Percentiles rank a stretch among this genome's conserved stretches.
These are phyloP conservation scores for Plantago rigida DNA, from an alignment of 305 asterid genomes.

Conservation along the genomic window DNA sequence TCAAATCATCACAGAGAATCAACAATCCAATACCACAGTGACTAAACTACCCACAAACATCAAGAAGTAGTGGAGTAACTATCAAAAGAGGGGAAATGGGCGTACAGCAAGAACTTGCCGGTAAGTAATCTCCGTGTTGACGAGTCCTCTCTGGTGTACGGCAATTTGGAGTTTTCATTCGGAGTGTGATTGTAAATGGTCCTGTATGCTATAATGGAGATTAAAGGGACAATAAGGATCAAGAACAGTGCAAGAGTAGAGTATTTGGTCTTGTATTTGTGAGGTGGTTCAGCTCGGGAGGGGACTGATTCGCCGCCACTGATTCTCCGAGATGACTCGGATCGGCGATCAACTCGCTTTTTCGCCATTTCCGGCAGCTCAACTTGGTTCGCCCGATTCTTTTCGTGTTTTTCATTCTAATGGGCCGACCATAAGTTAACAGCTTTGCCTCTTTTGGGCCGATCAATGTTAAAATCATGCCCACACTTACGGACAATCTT, in stretches of 20 bases:
- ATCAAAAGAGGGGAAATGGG: slow-evolving; percentile 7
- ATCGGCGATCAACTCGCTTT: background rate
- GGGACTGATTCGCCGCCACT: background rate
- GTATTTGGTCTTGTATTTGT: background rate
- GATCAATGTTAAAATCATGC: too few relatives aligned
- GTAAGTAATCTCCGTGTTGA: slow-evolving; percentile 44
- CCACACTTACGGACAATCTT: too few relatives aligned
- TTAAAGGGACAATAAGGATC: background rate
- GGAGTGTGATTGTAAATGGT: background rate
- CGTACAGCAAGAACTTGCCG: slow-evolving; percentile 58
- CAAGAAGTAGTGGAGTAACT: background rate
- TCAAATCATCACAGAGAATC: slow-evolving; percentile 18
- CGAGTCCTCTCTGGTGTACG: slow-evolving; percentile 33
- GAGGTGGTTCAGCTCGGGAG: background rate
- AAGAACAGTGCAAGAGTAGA: background rate
- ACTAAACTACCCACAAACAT: background rate
- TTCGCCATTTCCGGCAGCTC: slow-evolving; percentile 12
- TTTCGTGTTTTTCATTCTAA: background rate
- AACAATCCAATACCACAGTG: background rate
- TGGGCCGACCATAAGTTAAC: too few relatives aligned
- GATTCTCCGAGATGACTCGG: background rate
- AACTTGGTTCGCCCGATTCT: background rate
- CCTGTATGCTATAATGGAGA: background rate
- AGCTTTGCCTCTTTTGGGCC: too few relatives aligned
- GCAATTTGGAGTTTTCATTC: background rate